Base-by-base conservation (phyloP, 2,329 filamentous ascomycete species). In the Colletotrichum cereale region DNA sequence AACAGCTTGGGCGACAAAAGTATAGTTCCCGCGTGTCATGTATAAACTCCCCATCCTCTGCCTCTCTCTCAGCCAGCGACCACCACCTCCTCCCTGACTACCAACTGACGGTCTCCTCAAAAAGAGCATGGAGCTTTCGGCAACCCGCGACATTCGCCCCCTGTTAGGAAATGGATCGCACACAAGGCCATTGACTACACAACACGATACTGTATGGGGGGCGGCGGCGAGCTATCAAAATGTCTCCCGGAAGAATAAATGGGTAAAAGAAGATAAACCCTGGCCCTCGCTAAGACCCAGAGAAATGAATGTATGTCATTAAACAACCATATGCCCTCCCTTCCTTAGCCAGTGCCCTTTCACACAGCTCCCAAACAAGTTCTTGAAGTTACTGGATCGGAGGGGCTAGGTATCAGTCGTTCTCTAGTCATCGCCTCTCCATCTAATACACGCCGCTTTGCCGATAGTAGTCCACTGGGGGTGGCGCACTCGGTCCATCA, bases 391-490 rank as follows among this genome's bases (percentile, higher is more conserved):
- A n/a, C 12, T 38, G 12, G 14, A 16, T 34, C 8, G 12, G 31
- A 21, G 16, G 29, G 21, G 5, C n/a, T 34, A 16, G 21, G 21
- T 56, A 7, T 55, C 31, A n/a, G 21, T 56, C 21, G 36, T 57
- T 42, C 38, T 26, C 31, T 21, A 21, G 11, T 36, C 38, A 26
- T 16, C 18, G n/a, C 62, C 29, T 36, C 24, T 12, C 34, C 31
- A 21, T 31, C 50, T 73, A 74, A 53, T 73, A 83, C 48, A 79
- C 80, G 10, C 79, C 80, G 2, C 77, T 78, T 74, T 86, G 84
- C 60, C 87, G 82, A 76, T 90, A 90, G 75, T 88, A 90, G 77
- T 89, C 88, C 61, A 83, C 84, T 31, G 87, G 86, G 16, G 84
- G 84, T 5, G 87, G 86, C 5, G 85, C 86, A 70, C 84, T 87